A percentile compares a stretch with the other conserved stretches of the same genome.
Evolutionary conservation across 495 filamentous ascomycete species (phyloP).

Genomic region (Neurospora sp.): DNA sequence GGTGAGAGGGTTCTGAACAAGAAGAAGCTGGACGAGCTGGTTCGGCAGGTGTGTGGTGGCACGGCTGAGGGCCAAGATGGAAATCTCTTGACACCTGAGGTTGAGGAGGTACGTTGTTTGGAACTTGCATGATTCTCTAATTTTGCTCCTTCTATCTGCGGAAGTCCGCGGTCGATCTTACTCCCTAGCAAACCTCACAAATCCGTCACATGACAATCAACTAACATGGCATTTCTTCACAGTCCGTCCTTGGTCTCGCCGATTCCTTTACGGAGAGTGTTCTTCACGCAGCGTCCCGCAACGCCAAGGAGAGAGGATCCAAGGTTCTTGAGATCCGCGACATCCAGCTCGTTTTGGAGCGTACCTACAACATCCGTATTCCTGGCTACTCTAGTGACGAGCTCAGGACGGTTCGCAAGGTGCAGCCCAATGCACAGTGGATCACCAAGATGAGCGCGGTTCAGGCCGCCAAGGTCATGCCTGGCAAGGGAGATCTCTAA

Average conservation of each 20-base stretch:
- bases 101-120: slow-evolving; percentile 70
- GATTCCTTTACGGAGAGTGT: slow-evolving; percentile 94
- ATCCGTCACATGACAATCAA: neutral
- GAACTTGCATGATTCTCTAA: slow-evolving; percentile 6
- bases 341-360: slow-evolving; percentile 88
- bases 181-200: neutral
- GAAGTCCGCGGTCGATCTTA: neutral
- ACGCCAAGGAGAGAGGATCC: slow-evolving; percentile 85
- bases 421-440: slow-evolving; percentile 77
- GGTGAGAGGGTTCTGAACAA: slow-evolving; percentile 84
- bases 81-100: slow-evolving; percentile 70
- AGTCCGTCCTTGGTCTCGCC: slow-evolving; percentile 75
- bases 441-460: slow-evolving; percentile 93
- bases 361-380: slow-evolving; percentile 96
- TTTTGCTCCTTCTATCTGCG: neutral
- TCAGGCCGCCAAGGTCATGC: slow-evolving; percentile 76
- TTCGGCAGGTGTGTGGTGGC: slow-evolving; percentile 83
- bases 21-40: slow-evolving; percentile 92
- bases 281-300: slow-evolving; percentile 72
- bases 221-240: neutral
- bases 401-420: slow-evolving; percentile 83
- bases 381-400: slow-evolving; percentile 92
- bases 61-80: slow-evolving; percentile 57
- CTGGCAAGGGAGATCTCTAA: slow-evolving; percentile 41
- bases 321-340: slow-evolving; percentile 86